Conservation (phyloP, 192 early-diverging fungal genomes). For the Podila verticillata region DNA sequence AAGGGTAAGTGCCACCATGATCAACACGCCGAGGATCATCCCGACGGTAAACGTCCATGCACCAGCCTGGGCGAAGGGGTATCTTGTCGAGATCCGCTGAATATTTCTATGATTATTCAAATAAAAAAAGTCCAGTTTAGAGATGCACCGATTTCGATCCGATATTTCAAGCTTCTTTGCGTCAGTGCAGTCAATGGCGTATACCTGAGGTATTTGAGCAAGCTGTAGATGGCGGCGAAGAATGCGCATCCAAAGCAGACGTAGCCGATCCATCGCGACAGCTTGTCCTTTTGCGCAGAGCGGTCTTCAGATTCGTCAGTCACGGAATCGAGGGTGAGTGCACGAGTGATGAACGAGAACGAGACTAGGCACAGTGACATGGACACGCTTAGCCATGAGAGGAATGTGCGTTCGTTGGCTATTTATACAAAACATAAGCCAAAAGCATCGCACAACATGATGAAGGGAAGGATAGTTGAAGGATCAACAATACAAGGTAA, state of each 20-base stretch:
- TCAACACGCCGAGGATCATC: slow-evolving; percentile 29
- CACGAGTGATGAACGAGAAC: slow-evolving; percentile 29
- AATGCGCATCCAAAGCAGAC: slow-evolving; percentile 23
- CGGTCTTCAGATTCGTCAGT: neutral
- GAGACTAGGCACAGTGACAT: slow-evolving; percentile 32
- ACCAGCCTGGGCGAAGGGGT: slow-evolving; percentile 40
- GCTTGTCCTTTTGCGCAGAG: slow-evolving; percentile 1
- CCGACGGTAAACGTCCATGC: slow-evolving; percentile 45
- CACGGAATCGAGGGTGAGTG: slow-evolving; percentile 15
- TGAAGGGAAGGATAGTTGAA: neutral
- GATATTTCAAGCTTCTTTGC: neutral
- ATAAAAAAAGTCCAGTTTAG: slow-evolving; percentile 1
- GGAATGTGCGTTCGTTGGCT: slow-evolving; percentile 47
- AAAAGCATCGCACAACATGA: neutral
- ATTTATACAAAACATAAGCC: neutral
- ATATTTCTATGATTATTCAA: slow-evolving; percentile 24
- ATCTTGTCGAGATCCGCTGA: slow-evolving; percentile 42
- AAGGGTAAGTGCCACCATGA: slow-evolving; percentile 32
- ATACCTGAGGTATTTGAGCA: slow-evolving; percentile 44
- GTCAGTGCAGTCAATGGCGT: too few relatives aligned
- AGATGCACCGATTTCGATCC: neutral
- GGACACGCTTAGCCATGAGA: slow-evolving; percentile 28
- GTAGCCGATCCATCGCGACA: slow-evolving; percentile 27
- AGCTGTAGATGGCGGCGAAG: slow-evolving; percentile 16
- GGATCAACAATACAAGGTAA: neutral